A percentile compares a stretch with the other conserved stretches of the same genome.
Conservation (phyloP, 2,329 filamentous ascomycete genomes). For the Colletotrichum trifolii region DNA sequence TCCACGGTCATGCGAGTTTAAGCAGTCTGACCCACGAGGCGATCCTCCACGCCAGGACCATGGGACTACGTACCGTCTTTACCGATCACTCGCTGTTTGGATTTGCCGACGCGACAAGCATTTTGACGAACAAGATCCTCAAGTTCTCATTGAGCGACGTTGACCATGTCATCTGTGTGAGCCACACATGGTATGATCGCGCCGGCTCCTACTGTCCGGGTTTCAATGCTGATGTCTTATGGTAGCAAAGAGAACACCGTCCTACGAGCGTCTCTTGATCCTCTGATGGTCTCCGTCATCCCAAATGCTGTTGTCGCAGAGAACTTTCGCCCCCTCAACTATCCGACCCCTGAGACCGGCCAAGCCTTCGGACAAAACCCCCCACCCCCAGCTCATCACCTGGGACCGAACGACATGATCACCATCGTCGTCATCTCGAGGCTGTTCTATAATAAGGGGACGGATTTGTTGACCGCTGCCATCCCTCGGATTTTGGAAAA, state of each 20-base stretch:
- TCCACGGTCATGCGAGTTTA: constrained; percentile 95
- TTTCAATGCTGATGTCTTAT: constrained; percentile 36
- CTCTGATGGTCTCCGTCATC: constrained; percentile 96
- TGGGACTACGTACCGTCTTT: constrained; percentile 95
- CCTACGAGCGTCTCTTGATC: constrained; percentile 91
- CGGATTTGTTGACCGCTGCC: constrained; percentile 93
- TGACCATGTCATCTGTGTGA: constrained; percentile 98
- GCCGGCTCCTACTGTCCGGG: neutral
- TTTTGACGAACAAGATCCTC: constrained; percentile 94
- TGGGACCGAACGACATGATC: constrained; percentile 87
- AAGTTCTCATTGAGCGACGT: constrained; percentile 98
- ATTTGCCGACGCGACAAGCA: constrained; percentile 95
- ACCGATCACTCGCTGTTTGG: constrained; percentile 98
- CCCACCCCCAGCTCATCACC: constrained; percentile 69
- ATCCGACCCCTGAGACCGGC: constrained; percentile 47
- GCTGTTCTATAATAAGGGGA: constrained; percentile 98
- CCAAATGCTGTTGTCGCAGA: constrained; percentile 97
- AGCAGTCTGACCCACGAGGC: constrained; percentile 95
- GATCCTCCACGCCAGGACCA: constrained; percentile 92
- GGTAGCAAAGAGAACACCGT: constrained; percentile 96
- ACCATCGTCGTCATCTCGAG: constrained; percentile 98
- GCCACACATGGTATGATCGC: constrained; percentile 85
- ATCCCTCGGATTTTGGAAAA: constrained; percentile 91
- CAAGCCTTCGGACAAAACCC: constrained; percentile 53
- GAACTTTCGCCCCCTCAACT: constrained; percentile 81